These are phyloP conservation scores for Tulasnella sp. DNA, from an alignment of 768 basidiomycete species.

Conservation along the genomic window DNA sequence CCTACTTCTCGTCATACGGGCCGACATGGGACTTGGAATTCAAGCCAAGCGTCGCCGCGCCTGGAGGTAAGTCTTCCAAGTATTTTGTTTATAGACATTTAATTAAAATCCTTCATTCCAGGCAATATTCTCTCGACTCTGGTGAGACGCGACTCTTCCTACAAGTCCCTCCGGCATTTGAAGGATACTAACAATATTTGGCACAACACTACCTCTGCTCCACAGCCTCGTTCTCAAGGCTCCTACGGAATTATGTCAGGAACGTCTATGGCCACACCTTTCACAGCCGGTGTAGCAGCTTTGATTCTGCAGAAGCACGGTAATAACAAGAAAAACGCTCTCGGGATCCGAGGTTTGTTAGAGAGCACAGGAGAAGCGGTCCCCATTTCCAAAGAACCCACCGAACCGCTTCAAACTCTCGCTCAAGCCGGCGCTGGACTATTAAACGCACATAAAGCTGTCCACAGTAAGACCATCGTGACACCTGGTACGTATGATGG, in stretches of 20 bases:
- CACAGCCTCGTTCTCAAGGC: slow-evolving; percentile 33
- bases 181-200: background rate
- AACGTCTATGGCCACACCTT: slow-evolving; percentile 38
- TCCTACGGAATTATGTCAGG: slow-evolving; percentile 32
- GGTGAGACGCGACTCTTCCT: background rate
- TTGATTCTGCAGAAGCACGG: slow-evolving; percentile 35
- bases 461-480: slow-evolving; percentile 43
- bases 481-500: slow-evolving; percentile 38
- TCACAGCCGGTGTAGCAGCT: slow-evolving; percentile 38
- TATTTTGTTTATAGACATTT: slow-evolving; percentile 19
- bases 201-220: background rate
- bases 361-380: slow-evolving; percentile 37
- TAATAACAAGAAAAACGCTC: background rate
- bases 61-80: slow-evolving; percentile 35
- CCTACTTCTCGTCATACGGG: slow-evolving; percentile 42
- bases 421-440: slow-evolving; percentile 39
- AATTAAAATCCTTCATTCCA: background rate
- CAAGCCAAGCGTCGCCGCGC: slow-evolving; percentile 42
- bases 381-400: slow-evolving; percentile 27
- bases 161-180: background rate
- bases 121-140: slow-evolving; percentile 38
- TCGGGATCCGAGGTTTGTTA: slow-evolving; percentile 20
- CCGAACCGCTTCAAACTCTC: slow-evolving; percentile 36
- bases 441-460: slow-evolving; percentile 45
- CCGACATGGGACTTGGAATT: slow-evolving; percentile 45